Evolutionary conservation across 1,139 yeast species (phyloP).

Genomic region (Yamadazyma jaroonii): DNA sequence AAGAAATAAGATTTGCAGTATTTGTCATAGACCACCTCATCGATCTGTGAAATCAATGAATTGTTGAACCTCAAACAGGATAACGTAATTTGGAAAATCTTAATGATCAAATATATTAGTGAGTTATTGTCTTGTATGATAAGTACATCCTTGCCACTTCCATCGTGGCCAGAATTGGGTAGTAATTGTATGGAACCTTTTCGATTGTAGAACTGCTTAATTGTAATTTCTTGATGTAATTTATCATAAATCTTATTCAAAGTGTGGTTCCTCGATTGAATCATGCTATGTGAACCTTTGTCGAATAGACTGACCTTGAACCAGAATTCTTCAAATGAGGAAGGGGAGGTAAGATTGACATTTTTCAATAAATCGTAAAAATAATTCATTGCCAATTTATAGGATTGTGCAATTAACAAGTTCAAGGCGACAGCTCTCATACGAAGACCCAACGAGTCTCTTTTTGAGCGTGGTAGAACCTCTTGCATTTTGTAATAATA

Average conservation of each 20-base stretch:
- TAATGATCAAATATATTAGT: conserved; percentile 7
- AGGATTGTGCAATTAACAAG: conserved; percentile 15
- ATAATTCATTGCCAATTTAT: conserved; percentile 14
- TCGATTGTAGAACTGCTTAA: conserved; percentile 5
- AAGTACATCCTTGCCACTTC: conserved; percentile 2
- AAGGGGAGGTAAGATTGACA: neutral
- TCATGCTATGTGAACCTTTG: conserved; percentile 17
- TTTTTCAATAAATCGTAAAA: conserved; percentile 5
- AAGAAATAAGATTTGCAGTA: conserved; percentile 14
- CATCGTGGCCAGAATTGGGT: neutral
- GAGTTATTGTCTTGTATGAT: conserved; percentile 3
- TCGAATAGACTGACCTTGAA: conserved; percentile 24
- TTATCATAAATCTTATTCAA: conserved; percentile 11
- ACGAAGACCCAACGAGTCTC: no score
- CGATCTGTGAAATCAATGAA: conserved; percentile 7
- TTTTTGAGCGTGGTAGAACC: neutral
- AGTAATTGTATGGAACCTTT: neutral
- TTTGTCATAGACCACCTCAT: conserved; percentile 7
- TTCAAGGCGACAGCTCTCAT: conserved; percentile 10
- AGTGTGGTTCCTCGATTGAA: conserved; percentile 12
- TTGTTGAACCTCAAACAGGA: conserved; percentile 10
- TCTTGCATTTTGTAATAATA: conserved; percentile 1
- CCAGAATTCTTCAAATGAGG: conserved; percentile 23
- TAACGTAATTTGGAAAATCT: conserved; percentile 8
- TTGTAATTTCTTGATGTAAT: conserved; percentile 10